Evolutionary conservation across 768 basidiomycete species (phyloP).

Genomic region (Calocera viscosa): DNA sequence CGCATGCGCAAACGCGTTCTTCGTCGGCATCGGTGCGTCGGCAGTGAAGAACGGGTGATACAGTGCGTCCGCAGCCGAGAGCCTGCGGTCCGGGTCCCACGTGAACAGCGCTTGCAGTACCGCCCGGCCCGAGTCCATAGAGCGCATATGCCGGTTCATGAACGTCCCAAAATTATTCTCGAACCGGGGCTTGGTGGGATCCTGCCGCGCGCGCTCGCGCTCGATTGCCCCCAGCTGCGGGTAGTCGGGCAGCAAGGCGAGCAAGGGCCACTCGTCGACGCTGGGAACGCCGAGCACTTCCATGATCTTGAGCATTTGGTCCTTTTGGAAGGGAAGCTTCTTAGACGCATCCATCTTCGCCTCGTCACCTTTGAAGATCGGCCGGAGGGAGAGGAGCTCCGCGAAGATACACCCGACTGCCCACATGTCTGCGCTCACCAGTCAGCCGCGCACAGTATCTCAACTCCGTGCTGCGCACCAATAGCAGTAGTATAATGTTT

Average conservation of each 20-base stretch:
- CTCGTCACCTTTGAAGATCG: slow-evolving; percentile 99
- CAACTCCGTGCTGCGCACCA: slow-evolving; percentile 21
- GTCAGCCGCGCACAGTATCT: background rate
- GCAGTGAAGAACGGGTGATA: slow-evolving; percentile 72
- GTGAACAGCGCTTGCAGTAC: slow-evolving; percentile 58
- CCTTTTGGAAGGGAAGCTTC: slow-evolving; percentile 91
- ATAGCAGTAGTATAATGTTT: slow-evolving; percentile 96
- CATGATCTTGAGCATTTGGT: slow-evolving; percentile 91
- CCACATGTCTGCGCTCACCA: slow-evolving; percentile 57
- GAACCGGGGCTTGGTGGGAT: background rate
- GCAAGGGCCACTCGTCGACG: slow-evolving; percentile 82
- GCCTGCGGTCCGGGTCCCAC: slow-evolving; percentile 78
- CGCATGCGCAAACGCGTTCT: background rate
- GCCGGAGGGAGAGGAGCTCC: slow-evolving; percentile 81
- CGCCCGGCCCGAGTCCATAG: slow-evolving; percentile 56
- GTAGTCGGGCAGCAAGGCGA: slow-evolving; percentile 80
- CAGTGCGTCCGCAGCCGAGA: slow-evolving; percentile 72
- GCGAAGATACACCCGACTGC: slow-evolving; percentile 97
- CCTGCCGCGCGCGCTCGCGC: slow-evolving; percentile 30
- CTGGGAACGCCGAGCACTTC: slow-evolving; percentile 82
- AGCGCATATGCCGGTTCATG: slow-evolving; percentile 46
- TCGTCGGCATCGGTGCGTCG: background rate
- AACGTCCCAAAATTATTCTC: slow-evolving; percentile 31
- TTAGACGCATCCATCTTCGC: slow-evolving; percentile 96
- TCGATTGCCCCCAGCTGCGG: slow-evolving; percentile 69